Conservation (phyloP, 352 stramenopile species). For the Pythium coloratum region DNA sequence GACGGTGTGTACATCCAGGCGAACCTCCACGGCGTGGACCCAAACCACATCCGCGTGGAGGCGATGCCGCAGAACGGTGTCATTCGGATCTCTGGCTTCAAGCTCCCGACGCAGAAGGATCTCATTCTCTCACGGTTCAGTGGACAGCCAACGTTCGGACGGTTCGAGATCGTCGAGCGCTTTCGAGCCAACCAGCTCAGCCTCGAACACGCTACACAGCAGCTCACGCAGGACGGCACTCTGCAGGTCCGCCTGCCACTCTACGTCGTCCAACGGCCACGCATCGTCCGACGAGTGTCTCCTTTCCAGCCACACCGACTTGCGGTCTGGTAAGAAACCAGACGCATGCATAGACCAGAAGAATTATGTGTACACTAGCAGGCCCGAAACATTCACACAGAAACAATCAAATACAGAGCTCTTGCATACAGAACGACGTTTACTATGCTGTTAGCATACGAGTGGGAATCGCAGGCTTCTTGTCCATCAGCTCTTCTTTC, state of each 20-base stretch:
- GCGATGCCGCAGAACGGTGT: conserved; percentile 40
- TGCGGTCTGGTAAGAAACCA: conserved; percentile 19
- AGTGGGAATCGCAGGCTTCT: not conserved
- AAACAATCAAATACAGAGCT: not conserved
- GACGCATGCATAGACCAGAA: not conserved
- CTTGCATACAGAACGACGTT: not conserved
- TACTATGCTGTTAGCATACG: not conserved
- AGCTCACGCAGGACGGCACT: conserved; percentile 45
- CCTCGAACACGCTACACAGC: conserved; percentile 56
- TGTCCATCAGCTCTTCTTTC: conserved; percentile 1
- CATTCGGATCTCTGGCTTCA: conserved; percentile 49
- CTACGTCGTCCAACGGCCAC: conserved; percentile 32
- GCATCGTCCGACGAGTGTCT: conserved; percentile 33
- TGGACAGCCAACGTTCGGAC: conserved; percentile 55
- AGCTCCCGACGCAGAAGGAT: conserved; percentile 59
- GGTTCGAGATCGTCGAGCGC: conserved; percentile 64
- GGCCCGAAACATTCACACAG: not conserved
- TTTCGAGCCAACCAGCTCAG: conserved; percentile 45
- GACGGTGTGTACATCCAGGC: conserved; percentile 50
- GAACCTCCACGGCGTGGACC: conserved; percentile 30
- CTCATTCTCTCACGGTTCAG: conserved; percentile 53
- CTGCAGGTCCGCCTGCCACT: conserved; percentile 65
- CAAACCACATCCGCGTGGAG: conserved; percentile 41
- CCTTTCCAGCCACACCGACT: conserved; percentile 31
- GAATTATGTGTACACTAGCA: conserved; percentile 3